phyloP scores from a whole-genome alignment of 169 alveolate species.

The Cryptosporidium sp. region DNA sequence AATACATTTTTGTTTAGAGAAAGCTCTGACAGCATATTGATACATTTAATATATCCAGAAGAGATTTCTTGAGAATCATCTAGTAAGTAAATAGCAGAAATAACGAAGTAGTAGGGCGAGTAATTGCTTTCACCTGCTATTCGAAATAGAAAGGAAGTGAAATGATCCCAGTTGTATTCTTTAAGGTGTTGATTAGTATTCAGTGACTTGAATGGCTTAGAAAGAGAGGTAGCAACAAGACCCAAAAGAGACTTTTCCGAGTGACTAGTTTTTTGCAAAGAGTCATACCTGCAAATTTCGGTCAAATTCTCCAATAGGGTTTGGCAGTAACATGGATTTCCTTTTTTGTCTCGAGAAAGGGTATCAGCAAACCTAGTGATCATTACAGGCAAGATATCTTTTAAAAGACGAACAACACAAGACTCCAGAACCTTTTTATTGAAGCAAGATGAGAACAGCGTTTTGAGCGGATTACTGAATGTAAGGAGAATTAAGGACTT shows the following conservation, averaged over 20 bases:
- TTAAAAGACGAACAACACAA: background rate
- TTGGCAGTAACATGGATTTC: constrained; percentile 33
- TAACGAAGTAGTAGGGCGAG: constrained; percentile 34
- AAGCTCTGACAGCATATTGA: constrained; percentile 9
- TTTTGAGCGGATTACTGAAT: constrained; percentile 7
- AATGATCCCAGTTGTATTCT: background rate
- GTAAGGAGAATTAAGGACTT: background rate
- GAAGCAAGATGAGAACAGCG: constrained; percentile 27
- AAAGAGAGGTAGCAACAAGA: background rate
- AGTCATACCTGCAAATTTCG: constrained; percentile 1
- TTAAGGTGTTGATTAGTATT: background rate
- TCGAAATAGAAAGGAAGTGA: background rate
- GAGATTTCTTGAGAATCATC: background rate
- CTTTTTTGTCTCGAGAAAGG: background rate
- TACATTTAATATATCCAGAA: background rate
- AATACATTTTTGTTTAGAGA: constrained; percentile 21
- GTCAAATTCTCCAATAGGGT: constrained; percentile 1
- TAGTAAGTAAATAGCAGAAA: background rate
- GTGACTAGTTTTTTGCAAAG: background rate
- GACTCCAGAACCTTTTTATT: constrained; percentile 2
- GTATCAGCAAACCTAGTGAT: background rate
- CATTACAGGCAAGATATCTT: constrained; percentile 29
- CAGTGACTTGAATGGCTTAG: background rate
- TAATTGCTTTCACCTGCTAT: constrained; percentile 8
- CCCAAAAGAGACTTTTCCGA: constrained; percentile 7